Base-by-base conservation (phyloP, 495 filamentous ascomycete genomes). In the Arthonia radiata region DNA sequence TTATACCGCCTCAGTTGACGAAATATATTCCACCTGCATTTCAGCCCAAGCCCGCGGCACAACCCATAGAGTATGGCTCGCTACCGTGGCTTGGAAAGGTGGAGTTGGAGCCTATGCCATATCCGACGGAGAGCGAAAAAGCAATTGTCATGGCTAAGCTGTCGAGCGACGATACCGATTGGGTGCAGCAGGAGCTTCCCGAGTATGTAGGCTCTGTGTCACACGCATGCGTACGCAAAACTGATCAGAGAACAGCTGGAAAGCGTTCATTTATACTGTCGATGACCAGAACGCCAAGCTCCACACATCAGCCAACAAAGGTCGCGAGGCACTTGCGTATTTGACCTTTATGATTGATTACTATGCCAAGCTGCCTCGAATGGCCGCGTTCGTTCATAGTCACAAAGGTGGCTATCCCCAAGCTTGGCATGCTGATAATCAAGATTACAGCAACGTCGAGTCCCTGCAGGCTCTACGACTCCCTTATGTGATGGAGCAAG, bases 311-410 rank as follows among this genome's bases (percentile, higher is more conserved):
- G 25, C 43, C 16, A 59, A 59, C 36, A 59, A 60, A 35, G 56
- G 56, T 38, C 45, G 47, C 33, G 55, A 57, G 35, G 40, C 44
- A 30, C 58, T 53, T 32, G 41, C 49, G 24, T 63, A 63, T 30
- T 47, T 63, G 6, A 52, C 53, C 34, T 61, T 56, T 33, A 50
- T 63, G 13, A 46, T 59, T 23, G 54, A 59, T 31, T 37, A 61
- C 33, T 63, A 63, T 39, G 23, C 46, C 37, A 28, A 35, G 16
- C 50, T 63, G 18, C 55, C 57, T 11, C 30, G 43, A 3, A 52
- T 42, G 14, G 52, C 57, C 28, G 48, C 49, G 24, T 63, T 63
- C 41, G 40, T 63, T 3, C 58, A 61, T 31, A 41, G 46, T 17
- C 57, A 61, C 32, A 53, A 46, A 24, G 31, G 30, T 18, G 46